Evolutionary conservation across 2,329 filamentous ascomycete species (phyloP), one percentile per base, ranked within the genome.

Genomic region (Celoporthe dispersa): DNA sequence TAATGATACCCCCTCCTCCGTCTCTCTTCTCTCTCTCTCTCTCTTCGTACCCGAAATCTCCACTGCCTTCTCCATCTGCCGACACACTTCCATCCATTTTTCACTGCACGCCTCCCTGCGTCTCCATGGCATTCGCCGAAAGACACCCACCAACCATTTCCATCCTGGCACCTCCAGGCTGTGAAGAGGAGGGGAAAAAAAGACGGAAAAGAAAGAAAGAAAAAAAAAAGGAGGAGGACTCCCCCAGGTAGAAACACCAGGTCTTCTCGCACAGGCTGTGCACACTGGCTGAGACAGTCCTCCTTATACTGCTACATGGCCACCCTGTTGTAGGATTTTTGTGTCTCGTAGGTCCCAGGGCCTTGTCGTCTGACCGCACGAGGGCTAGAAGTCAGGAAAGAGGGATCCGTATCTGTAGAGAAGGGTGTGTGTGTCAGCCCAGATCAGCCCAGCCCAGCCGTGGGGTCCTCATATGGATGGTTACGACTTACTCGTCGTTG

Each of bases 401-500:
- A 94, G 80, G 79, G 93, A 87, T 63, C 91, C 92, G 76, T 90
- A 90, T 78, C 92, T 94, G 75, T 37, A 37, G 71, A 57, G 33
- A 2, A 28, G n/a, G n/a, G n/a, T n/a, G n/a, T 25, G 72, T 41
- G 11, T 48, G 73, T 71, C 37, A 25, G 41, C 53, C 19, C 53
- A 31, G 53, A 0, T n/a, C 44, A 48, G 44, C 44, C 44, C 4
- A n/a, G 19, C 12, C 51, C 3, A 4, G n/a, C 22, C 48, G 22
- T 3, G 28, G 14, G 25, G 1, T 6, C 12, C 53, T 16, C 53
- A 57, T 33, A 25, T 33, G 9, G 48, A 1, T 25, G 4, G 37
- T 11, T 39, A 5, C 11, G 25, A 57, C 95, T 84, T 86, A 98
- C 95, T 94, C 91, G 81, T 98, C 95, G 73, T 91, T 85, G 61